phyloP scores from a whole-genome alignment of 345 rosid genomes.

The Kandelia obovata region DNA sequence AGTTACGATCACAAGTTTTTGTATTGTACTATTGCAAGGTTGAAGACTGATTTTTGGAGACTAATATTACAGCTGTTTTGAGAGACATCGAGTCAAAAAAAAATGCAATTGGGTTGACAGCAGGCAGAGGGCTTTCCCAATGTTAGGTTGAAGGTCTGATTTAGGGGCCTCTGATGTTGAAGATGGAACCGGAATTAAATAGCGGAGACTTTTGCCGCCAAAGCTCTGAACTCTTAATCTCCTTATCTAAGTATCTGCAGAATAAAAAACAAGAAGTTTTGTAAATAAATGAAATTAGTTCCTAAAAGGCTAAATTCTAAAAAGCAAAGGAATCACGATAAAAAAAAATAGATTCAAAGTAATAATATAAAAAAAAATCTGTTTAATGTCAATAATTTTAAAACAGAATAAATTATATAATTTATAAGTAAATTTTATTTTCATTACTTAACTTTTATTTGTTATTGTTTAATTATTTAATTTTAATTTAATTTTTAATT shows the following conservation, averaged over 20 bases:
- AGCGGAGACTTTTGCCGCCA: background rate
- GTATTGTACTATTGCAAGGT: conserved; percentile 21
- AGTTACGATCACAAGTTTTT: conserved; percentile 27
- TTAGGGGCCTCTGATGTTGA: conserved; percentile 7
- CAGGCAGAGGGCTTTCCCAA: background rate
- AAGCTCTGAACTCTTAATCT: background rate
- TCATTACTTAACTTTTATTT: too few relatives aligned
- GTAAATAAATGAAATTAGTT: conserved; percentile 16
- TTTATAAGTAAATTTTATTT: too few relatives aligned
- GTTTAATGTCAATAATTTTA: conserved; percentile 22
- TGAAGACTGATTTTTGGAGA: conserved; percentile 37
- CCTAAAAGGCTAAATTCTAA: conserved; percentile 24
- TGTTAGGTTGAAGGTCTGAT: conserved; percentile 4
- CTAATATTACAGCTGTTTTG: conserved; percentile 10
- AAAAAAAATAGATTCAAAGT: conserved; percentile 15
- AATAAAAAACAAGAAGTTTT: conserved; percentile 1
- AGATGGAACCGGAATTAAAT: conserved; percentile 19
- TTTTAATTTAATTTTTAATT: too few relatives aligned
- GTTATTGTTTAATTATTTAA: too few relatives aligned
- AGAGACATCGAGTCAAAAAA: background rate
- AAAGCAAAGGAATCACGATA: conserved; percentile 31
- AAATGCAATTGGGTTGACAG: background rate
- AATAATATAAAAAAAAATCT: conserved; percentile 11
- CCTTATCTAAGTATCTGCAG: background rate
- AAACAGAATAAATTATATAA: too few relatives aligned